Base-by-base conservation (phyloP, 768 basidiomycete species). In the Boletus subcaerulescens region DNA sequence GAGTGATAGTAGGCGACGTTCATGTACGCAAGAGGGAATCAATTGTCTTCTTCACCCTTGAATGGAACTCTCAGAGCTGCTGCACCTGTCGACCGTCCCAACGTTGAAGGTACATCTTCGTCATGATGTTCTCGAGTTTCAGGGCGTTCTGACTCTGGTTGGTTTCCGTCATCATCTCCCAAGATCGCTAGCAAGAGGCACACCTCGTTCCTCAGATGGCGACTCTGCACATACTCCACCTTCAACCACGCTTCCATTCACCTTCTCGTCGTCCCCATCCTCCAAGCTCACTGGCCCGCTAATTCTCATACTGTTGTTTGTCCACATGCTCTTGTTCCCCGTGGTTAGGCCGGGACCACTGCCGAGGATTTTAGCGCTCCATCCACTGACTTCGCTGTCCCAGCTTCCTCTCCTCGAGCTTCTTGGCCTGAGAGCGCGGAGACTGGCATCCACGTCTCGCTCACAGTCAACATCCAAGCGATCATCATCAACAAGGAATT, bases 401-500 rank as follows among this genome's bases (percentile, higher is more conserved):
- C 93, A 95, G 64, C 93, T 95, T 0, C 89, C 89, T 62, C 91
- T 77, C 62, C 93, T 79, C 10, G 90, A 91, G 71, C 90, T 91
- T 53, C 93, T 76, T 1, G 91, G 91, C 56, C 93, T 76, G 62
- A 97, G 74, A n/a, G 94, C 95, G 8, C 93, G 80, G 24, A 97
- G 85, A 63, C 91, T 93, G 1, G 94, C 94, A 60, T 91, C 88
- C 17, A 87, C 81, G 61, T 95, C 92, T 35, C 86, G 78, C 40
- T 75, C 76, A 7, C 66, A 72, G 18, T 76, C 74, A 10, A 56
- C 70, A 59, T 84, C 80, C 46, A 83, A 65, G 48, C 82, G 76
- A 47, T 85, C 87, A 48, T 86, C 87, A 50, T 87, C 87, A 9
- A 80, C 85, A 35, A 85, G 72, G 60, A 83, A 85, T 52, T 89